These are phyloP conservation scores for Imleria badia DNA, from an alignment of 768 basidiomycete genomes.

Conservation along the genomic window DNA sequence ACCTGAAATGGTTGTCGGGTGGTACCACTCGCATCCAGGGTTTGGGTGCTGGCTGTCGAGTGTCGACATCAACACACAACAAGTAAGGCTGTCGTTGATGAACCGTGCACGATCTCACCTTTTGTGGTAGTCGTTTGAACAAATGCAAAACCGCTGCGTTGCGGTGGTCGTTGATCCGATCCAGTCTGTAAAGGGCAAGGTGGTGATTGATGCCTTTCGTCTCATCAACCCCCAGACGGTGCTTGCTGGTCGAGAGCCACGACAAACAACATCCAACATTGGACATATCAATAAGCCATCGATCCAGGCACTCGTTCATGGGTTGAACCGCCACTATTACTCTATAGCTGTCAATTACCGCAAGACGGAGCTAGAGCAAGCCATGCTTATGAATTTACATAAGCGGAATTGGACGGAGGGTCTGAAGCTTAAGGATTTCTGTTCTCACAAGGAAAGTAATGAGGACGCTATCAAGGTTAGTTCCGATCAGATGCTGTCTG, in stretches of 20 bases:
- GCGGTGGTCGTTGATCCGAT: constrained; percentile 98
- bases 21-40: constrained; percentile 99
- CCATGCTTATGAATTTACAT: constrained; percentile 98
- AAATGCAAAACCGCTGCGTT: constrained; percentile 88
- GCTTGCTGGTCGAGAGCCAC: constrained; percentile 88
- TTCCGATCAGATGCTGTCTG: constrained; percentile 13
- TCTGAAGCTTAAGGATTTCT: constrained; percentile 87
- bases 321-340: constrained; percentile 97
- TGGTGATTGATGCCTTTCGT: constrained; percentile 98
- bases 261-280: constrained; percentile 97
- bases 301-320: constrained; percentile 97
- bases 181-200: constrained; percentile 98
- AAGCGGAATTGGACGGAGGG: constrained; percentile 99
- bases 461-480: constrained; percentile 93
- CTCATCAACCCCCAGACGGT: constrained; percentile 91
- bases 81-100: constrained; percentile 45
- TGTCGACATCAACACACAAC: constrained; percentile 99
- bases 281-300: constrained; percentile 99
- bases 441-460: constrained; percentile 82
- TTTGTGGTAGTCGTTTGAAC: constrained; percentile 83
- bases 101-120: constrained; percentile 13
- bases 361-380: constrained; percentile 97
- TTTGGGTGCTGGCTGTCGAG: constrained; percentile 99
- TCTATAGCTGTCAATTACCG: constrained; percentile 97
- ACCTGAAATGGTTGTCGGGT: constrained; percentile 97